phyloP scores from a whole-genome alignment of 2,329 filamentous ascomycete species.

The Mariannaea sp. region DNA sequence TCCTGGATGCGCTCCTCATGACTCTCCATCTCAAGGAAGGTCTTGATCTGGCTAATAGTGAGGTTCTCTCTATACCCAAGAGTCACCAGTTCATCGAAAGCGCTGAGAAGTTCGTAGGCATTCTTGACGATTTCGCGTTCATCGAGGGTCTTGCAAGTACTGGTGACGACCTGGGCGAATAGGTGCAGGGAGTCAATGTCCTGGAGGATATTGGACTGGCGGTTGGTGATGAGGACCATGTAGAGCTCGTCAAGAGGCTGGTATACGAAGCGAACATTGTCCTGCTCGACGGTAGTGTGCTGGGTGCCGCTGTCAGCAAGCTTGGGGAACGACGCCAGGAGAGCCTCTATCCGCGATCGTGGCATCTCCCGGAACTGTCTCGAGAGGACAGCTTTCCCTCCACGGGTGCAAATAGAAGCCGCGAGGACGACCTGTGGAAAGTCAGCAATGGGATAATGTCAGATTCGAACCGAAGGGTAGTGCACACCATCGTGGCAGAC shows the following conservation, averaged over 20 bases:
- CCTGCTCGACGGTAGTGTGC: conserved; percentile 97
- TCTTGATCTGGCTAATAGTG: conserved; percentile 96
- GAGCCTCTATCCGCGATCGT: conserved; percentile 91
- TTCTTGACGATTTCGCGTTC: conserved; percentile 94
- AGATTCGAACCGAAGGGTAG: conserved; percentile 2
- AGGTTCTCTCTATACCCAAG: conserved; percentile 96
- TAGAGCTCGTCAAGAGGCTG: conserved; percentile 98
- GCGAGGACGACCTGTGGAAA: conserved; percentile 85
- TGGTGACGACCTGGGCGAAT: conserved; percentile 95
- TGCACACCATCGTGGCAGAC: conserved; percentile 48
- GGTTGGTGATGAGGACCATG: conserved; percentile 99
- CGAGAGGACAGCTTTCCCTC: conserved; percentile 97
- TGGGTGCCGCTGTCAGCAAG: conserved; percentile 94
- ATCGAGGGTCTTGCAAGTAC: conserved; percentile 93
- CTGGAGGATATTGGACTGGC: conserved; percentile 98
- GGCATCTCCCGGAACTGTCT: conserved; percentile 98
- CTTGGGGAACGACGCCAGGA: conserved; percentile 97
- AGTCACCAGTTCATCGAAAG: conserved; percentile 96
- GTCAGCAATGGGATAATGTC: conserved; percentile 28
- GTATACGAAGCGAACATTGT: conserved; percentile 99
- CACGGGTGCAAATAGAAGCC: conserved; percentile 97
- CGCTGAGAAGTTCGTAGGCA: conserved; percentile 93
- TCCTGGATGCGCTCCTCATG: conserved; percentile 99
- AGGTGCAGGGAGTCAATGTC: conserved; percentile 98
- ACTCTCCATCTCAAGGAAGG: conserved; percentile 98